phyloP scores from a whole-genome alignment of 2,329 filamentous ascomycete species.

The Plenodomus tracheiphilus region DNA sequence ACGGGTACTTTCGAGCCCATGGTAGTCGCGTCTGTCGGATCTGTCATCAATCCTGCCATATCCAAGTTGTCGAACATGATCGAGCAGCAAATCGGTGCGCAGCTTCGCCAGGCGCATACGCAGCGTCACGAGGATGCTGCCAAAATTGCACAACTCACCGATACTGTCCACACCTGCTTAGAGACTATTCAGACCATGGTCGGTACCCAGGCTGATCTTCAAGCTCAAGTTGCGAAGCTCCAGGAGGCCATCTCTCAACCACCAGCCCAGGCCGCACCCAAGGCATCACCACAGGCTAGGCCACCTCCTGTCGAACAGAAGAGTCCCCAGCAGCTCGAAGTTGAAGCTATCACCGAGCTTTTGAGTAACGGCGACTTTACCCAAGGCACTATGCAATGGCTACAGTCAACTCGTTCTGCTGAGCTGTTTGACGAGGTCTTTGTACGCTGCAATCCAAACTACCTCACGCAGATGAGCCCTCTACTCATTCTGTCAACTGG shows the following conservation, averaged over 20 bases:
- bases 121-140: slow-evolving; percentile 58
- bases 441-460: slow-evolving; percentile 59
- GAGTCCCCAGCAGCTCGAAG: slow-evolving; percentile 59
- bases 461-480: slow-evolving; percentile 58
- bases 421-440: slow-evolving; percentile 67
- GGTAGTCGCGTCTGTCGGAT: slow-evolving; percentile 56
- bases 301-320: slow-evolving; percentile 46
- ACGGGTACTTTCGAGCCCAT: slow-evolving; percentile 70
- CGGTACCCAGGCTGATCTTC: slow-evolving; percentile 68
- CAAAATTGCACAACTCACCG: slow-evolving; percentile 75
- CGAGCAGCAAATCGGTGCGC: slow-evolving; percentile 61
- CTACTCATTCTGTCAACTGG: slow-evolving; percentile 64
- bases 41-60: slow-evolving; percentile 65
- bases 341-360: slow-evolving; percentile 63
- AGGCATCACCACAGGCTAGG: slow-evolving; percentile 19
- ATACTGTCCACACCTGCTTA: slow-evolving; percentile 67
- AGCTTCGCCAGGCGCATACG: slow-evolving; percentile 56
- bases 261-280: slow-evolving; percentile 7
- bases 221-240: slow-evolving; percentile 56
- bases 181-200: slow-evolving; percentile 73
- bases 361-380: slow-evolving; percentile 61
- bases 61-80: slow-evolving; percentile 70
- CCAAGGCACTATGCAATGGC: slow-evolving; percentile 59
- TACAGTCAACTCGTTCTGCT: slow-evolving; percentile 62
- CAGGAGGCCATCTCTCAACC: slow-evolving; percentile 43